Base-by-base conservation (phyloP, 192 early-diverging fungal species). In the Coemansia sp. region DNA sequence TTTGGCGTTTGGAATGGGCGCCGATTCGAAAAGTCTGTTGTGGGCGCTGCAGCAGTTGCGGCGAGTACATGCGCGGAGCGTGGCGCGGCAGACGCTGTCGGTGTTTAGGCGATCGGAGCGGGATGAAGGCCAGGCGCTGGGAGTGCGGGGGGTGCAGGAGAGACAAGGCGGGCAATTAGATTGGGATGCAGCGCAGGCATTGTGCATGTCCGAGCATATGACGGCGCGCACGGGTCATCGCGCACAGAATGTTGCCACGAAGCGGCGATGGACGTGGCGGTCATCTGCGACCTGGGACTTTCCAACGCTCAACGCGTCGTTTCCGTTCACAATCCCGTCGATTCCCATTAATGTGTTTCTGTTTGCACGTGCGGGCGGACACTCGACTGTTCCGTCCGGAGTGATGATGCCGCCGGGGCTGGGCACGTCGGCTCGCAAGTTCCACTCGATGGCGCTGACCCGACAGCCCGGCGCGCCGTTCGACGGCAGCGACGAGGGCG, bases 301-400 rank as follows among this genome's bases (percentile, higher is more conserved):
- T 62, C 68, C 77, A 6, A 80, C 77, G 23, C 77, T 80, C 2
- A 80, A 80, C 50, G 46, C 71, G 40, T 80, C 77, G 38, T 80
- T 74, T 36, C 77, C 77, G 36, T 80, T 80, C 44, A 80, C 77
- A 23, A 80, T 80, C 31, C 77, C 77, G 42, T 57, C 77, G 20
- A 48, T 80, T n/a, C 67, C 77, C 9, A 57, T 61, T n/a, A 53
- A 58, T 7, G 28, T 76, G 23, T 70, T 76, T 56, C 65, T 76
- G 40, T 31, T 57, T 22, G 55, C 55, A n/a, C 59, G 36, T 11
- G 54, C 65, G 4, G 44, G 58, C 54, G 65, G 60, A 4, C 77
- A 74, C 31, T 23, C 26, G 31, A 60, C 59, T 36, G 37, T 70
- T 21, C 71, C 71, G 4, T 69, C 71, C 1, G 77, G 71, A 0